These are phyloP conservation scores for Trametes versicolor DNA, from an alignment of 1,284 basidiomycete species.

Conservation along the genomic window DNA sequence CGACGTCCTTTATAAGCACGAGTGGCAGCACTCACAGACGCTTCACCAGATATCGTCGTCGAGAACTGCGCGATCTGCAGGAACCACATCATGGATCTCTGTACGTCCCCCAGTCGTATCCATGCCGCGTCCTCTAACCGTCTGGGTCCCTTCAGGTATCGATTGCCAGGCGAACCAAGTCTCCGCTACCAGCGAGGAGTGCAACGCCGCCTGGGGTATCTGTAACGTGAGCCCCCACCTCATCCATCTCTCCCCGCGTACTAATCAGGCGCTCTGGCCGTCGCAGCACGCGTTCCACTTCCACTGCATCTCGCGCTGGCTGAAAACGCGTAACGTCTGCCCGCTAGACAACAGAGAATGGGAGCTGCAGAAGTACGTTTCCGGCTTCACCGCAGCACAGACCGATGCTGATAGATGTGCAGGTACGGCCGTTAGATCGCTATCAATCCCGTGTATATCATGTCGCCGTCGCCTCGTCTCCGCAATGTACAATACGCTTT, in stretches of 20 bases:
- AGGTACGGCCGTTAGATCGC: conserved; percentile 34
- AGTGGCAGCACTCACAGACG: conserved; percentile 22
- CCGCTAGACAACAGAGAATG: conserved; percentile 97
- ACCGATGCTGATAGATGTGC: neutral
- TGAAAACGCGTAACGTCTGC: conserved; percentile 99
- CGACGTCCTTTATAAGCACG: conserved; percentile 17
- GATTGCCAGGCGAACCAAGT: conserved; percentile 99
- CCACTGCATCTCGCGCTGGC: conserved; percentile 99
- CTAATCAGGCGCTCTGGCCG: neutral
- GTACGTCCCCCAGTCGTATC: conserved; percentile 56
- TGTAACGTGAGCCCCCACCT: conserved; percentile 82
- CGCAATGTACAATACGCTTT: conserved; percentile 30
- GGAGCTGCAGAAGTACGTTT: conserved; percentile 90
- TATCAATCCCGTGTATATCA: conserved; percentile 24
- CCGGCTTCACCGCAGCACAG: neutral
- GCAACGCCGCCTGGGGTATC: conserved; percentile 99
- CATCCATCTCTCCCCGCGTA: neutral
- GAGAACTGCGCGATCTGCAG: conserved; percentile 97
- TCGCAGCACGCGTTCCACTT: conserved; percentile 98
- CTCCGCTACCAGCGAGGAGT: conserved; percentile 95
- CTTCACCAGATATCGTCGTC: conserved; percentile 84
- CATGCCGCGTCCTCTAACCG: conserved; percentile 18
- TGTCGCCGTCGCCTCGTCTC: conserved; percentile 14
- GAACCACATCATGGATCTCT: conserved; percentile 99
- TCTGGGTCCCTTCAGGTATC: conserved; percentile 73